phyloP scores from a whole-genome alignment of 768 basidiomycete species.

The Inosperma sp. region DNA sequence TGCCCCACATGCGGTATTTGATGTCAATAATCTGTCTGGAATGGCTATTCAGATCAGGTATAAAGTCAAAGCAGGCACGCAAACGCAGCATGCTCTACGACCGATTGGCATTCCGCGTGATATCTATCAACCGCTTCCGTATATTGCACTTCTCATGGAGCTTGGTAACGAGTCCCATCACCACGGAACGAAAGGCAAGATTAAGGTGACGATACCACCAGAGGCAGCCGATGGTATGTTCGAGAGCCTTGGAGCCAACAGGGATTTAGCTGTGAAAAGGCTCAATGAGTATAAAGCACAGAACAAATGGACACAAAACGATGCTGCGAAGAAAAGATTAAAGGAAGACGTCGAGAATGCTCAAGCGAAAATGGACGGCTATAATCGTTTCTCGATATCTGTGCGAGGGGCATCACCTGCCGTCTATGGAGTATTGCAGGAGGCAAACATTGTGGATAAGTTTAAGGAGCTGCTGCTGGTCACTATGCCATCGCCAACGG shows the following conservation, averaged over 20 bases:
- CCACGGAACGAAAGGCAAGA: not conserved
- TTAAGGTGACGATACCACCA: not conserved
- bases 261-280: not conserved
- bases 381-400: too few relatives aligned
- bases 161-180: constrained; percentile 4
- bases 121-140: not conserved
- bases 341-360: too few relatives aligned
- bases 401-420: not conserved
- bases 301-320: too few relatives aligned
- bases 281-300: not conserved
- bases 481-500: constrained; percentile 2
- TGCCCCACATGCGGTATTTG: constrained; percentile 4
- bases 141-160: constrained; percentile 9
- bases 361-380: too few relatives aligned
- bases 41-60: constrained; percentile 1
- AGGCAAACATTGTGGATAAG: not conserved
- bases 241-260: not conserved
- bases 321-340: not conserved
- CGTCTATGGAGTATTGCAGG: not conserved
- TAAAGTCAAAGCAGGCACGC: not conserved
- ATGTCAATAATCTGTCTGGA: constrained; percentile 13
- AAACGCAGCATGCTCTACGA: not conserved
- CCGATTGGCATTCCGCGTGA: not conserved
- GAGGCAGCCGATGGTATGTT: not conserved
- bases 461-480: not conserved